A percentile compares a stretch with the other conserved stretches of the same genome.
Evolutionary conservation across 306 rosid species (phyloP).

Genomic region (Lathyrus tuberosus): DNA sequence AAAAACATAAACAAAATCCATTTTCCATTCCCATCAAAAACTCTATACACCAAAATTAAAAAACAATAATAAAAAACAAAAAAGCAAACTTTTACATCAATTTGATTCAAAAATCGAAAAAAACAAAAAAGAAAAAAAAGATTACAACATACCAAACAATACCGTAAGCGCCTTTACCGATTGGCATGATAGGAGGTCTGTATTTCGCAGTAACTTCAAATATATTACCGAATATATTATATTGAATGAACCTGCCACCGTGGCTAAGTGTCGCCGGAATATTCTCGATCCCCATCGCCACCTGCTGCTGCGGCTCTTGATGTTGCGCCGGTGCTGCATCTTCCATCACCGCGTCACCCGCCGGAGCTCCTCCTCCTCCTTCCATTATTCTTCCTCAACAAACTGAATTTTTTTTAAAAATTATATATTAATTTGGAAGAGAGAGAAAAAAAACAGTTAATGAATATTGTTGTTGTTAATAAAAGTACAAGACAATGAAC

Average conservation of each 20-base stretch:
- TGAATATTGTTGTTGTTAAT: not conserved
- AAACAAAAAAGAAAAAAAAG: constrained; percentile 12
- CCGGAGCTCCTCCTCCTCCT: constrained; percentile 62
- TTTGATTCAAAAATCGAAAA: constrained; percentile 7
- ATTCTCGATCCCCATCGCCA: constrained; percentile 59
- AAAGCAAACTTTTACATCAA: constrained; percentile 29
- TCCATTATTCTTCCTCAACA: constrained; percentile 37
- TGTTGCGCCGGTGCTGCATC: constrained; percentile 58
- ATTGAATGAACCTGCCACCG: constrained; percentile 91
- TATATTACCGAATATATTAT: constrained; percentile 89
- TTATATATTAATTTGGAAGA: not conserved
- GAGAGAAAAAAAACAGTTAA: constrained; percentile 14
- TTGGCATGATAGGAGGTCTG: constrained; percentile 97
- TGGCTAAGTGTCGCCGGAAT: constrained; percentile 92
- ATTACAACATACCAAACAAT: constrained; percentile 74
- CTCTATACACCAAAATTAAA: too few species aligned
- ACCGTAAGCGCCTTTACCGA: constrained; percentile 98
- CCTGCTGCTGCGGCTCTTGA: constrained; percentile 42
- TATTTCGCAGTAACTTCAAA: constrained; percentile 91
- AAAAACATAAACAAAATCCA: constrained; percentile 5
- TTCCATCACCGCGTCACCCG: constrained; percentile 75
- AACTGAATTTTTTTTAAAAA: constrained; percentile 18
- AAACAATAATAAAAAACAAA: constrained; percentile 6
- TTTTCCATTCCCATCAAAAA: constrained; percentile 9
- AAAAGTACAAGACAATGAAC: not conserved